Evolutionary conservation across 2,329 filamentous ascomycete genomes (phyloP).

Genomic region (Cladorrhinum sp.): DNA sequence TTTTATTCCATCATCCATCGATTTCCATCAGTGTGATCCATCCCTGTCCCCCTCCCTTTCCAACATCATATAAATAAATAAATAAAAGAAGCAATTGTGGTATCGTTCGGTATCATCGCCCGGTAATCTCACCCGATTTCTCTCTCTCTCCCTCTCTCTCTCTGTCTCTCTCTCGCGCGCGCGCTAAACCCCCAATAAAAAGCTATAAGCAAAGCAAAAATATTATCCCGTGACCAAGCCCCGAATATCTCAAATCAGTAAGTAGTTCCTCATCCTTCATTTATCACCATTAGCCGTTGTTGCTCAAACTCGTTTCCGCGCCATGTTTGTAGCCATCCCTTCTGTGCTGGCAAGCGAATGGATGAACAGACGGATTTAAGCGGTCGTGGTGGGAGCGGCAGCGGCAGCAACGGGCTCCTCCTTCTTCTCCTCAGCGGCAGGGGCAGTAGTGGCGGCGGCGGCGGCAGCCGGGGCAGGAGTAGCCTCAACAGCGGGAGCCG

Average conservation of each 20-base stretch:
- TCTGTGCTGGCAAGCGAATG: background rate
- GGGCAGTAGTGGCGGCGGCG: slow-evolving; percentile 19
- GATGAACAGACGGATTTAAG: slow-evolving; percentile 1
- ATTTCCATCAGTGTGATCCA: background rate
- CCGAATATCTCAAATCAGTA: background rate
- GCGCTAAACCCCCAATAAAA: slow-evolving; percentile 7
- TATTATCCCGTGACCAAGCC: no score
- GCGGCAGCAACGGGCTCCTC: slow-evolving; percentile 21
- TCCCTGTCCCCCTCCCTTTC: background rate
- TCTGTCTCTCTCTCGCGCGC: background rate
- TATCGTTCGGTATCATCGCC: slow-evolving; percentile 23
- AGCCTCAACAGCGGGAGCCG: slow-evolving; percentile 5
- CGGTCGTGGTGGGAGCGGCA: slow-evolving; percentile 16
- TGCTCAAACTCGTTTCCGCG: background rate
- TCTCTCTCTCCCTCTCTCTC: no score
- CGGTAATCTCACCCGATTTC: no score
- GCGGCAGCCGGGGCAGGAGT: slow-evolving; percentile 9
- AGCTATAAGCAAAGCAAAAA: background rate
- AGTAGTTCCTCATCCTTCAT: background rate
- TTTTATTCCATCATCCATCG: background rate
- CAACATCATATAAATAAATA: slow-evolving; percentile 14
- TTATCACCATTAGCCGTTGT: background rate
- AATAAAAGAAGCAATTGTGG: slow-evolving; percentile 12
- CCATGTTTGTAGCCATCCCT: no score
- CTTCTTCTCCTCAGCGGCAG: slow-evolving; percentile 27